Evolutionary conservation across 2,329 filamentous ascomycete species (phyloP).

Genomic region (Leptographium procerum): DNA sequence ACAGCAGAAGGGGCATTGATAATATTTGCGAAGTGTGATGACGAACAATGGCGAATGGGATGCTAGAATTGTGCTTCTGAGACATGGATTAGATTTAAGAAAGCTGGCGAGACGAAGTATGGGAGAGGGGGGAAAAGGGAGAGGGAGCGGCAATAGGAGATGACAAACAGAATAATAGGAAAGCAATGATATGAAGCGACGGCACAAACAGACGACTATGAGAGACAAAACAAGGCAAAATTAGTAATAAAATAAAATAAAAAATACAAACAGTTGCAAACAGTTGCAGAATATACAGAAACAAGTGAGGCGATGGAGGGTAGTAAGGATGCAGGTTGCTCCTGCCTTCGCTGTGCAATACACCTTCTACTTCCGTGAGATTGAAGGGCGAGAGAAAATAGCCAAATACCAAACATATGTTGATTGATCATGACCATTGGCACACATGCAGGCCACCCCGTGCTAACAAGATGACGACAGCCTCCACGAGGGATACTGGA

Average conservation of each 20-base stretch:
- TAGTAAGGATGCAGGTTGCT: background rate
- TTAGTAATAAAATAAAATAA: background rate
- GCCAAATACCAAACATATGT: no score
- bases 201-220: no score
- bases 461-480: background rate
- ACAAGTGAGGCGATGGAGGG: background rate
- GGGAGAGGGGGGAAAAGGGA: background rate
- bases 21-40: background rate
- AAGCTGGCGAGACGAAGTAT: background rate
- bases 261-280: background rate
- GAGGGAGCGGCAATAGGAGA: background rate
- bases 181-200: no score
- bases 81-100: background rate
- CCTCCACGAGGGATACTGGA: no score
- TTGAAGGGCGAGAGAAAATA: no score
- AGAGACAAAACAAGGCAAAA: background rate
- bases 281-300: background rate
- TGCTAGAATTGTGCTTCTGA: background rate
- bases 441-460: no score
- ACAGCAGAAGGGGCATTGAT: background rate
- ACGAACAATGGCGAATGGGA: background rate
- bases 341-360: background rate
- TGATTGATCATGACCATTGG: no score
- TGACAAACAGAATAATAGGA: background rate
- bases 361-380: no score